Base-by-base conservation (phyloP, 2,329 filamentous ascomycete genomes). In the Drechslerella coelobrocha region DNA sequence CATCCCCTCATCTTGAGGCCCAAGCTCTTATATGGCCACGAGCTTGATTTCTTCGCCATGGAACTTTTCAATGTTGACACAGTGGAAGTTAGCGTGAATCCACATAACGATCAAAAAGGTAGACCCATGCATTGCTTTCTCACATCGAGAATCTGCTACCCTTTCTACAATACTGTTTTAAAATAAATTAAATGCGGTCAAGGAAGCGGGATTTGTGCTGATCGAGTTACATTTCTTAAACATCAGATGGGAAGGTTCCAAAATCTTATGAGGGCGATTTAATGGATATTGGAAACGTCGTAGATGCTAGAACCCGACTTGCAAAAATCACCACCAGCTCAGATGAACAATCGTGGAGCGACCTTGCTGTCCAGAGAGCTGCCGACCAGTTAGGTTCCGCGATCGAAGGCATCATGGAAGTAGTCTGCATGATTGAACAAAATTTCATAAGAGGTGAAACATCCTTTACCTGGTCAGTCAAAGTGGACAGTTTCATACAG, bases 331-430 rank as follows among this genome's bases (percentile, higher is more conserved):
- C 56, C 2, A 68, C 21, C n/a, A 50, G 26, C 17, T 24, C 34
- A 14, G 56, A 47, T 17, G 50, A 56, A 3, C 55, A 43, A 17
- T 53, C 51, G 14, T 69, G 65, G 65, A 52, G 47, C 7, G 57
- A 62, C 23, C 51, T 69, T 12, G 56, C 61, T 4, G 47, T 53
- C 17, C 47, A 57, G 29, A 43, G 27, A 12, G 43, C 29, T 9
- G 43, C 57, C 4, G 56, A 51, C 24, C 52, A 62, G 10, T 34
- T 69, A 9, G 31, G 43, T 6, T 23, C 41, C 10, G 47, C 41
- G 9, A 62, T 69, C 10, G 65, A 62, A 59, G 57, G 57, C n/a
- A 50, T 50, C 4, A 61, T 69, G 56, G 57, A 69, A 21, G 43
- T 62, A 8, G 31, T 62, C 10, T n/a, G 29, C 7, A 17, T 24